Base-by-base conservation (phyloP, 1,284 basidiomycete species). In the Ustilago bromivora region DNA sequence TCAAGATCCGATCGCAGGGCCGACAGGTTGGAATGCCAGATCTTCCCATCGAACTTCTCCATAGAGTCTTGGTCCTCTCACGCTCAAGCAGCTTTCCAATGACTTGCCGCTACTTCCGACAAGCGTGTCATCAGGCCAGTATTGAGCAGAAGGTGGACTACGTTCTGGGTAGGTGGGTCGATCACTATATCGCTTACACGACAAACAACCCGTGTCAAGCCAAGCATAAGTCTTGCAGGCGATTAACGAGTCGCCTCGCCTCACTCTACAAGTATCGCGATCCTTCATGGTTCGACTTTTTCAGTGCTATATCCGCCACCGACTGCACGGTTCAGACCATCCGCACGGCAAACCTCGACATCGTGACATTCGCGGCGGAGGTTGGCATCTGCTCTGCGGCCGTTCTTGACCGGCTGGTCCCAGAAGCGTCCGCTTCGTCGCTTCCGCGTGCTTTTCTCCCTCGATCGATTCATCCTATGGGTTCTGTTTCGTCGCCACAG, bases 41-140 rank as follows among this genome's bases (percentile, higher is more conserved):
- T 31, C 59, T 82, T 28, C 66, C 67, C 3, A 28, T 62, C 36
- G 69, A 82, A 51, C 23, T 82, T 17, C 46, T 78, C 10, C 59
- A 70, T 17, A 15, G 12, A 2, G 67, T 72, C 31, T 61, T 80
- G 13, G 64, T 70, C 47, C 46, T 69, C 12, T 72, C 76, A 0
- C 49, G 46, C 13, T 74, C 71, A 6, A 43, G 51, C 0, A 41
- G 43, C 11, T 38, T 78, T 10, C 61, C 76, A 2, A 9, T 62
- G 5, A 53, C 59, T 23, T 63, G 65, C 34, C 71, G 59, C 4
- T 35, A 58, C 38, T 63, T 78, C 9, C 71, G 65, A 32, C 47
- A 53, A 31, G 58, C 51, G 17, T 74, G 62, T 32, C 58, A 35
- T 0, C 15, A 38, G 8, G 64, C 68, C 17, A 66, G 53, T 32